phyloP scores from a whole-genome alignment of 768 basidiomycete genomes.

The Hygrocybe punicea region DNA sequence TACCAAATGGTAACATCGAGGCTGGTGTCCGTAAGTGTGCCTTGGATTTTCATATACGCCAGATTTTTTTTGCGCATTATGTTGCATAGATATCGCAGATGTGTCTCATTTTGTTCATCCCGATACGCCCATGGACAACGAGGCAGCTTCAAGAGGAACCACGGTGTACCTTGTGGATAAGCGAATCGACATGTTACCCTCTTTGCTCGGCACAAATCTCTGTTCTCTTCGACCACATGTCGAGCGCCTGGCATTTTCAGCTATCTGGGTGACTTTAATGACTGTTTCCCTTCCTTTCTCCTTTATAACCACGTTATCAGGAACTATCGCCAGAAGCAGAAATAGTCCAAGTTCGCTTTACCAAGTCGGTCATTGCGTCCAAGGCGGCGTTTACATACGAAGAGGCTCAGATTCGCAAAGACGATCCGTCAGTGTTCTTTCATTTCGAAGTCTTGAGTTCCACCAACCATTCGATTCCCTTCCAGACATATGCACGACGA shows the following conservation, averaged over 20 bases:
- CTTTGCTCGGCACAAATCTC: slow-evolving; percentile 89
- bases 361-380: slow-evolving; percentile 94
- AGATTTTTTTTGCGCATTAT: not conserved
- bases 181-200: slow-evolving; percentile 96
- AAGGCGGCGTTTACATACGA: slow-evolving; percentile 97
- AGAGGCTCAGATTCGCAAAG: slow-evolving; percentile 91
- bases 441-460: not conserved
- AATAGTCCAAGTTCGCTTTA: slow-evolving; percentile 86
- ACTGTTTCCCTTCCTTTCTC: too few relatives aligned
- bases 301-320: slow-evolving; percentile 39
- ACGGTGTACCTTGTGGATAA: slow-evolving; percentile 98
- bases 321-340: slow-evolving; percentile 86
- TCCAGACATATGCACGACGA: slow-evolving; percentile 72
- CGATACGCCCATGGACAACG: slow-evolving; percentile 93
- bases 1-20: slow-evolving; percentile 93
- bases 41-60: not conserved
- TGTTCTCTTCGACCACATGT: slow-evolving; percentile 91
- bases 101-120: slow-evolving; percentile 94
- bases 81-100: slow-evolving; percentile 83
- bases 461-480: not conserved
- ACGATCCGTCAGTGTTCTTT: slow-evolving; percentile 66
- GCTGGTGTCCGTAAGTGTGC: slow-evolving; percentile 89
- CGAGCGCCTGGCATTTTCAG: slow-evolving; percentile 91
- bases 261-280: slow-evolving; percentile 71
- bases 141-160: slow-evolving; percentile 93